Conservation (phyloP, 177 flowering plant genomes). For the Vitis hybrid region DNA sequence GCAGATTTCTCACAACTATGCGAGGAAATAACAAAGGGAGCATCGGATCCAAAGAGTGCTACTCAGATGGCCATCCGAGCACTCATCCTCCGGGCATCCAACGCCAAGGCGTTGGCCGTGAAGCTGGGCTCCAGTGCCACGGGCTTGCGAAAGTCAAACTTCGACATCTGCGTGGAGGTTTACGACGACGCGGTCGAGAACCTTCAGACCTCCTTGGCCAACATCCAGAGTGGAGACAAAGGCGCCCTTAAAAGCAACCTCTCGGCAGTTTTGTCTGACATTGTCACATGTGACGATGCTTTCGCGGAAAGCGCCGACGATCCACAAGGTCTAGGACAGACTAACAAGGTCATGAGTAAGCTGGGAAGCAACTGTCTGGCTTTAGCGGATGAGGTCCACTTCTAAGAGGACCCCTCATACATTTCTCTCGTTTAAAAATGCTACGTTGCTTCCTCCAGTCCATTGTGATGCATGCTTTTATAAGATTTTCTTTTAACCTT, state of each 20-base stretch:
- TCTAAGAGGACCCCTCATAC: no score
- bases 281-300: conserved; percentile 20
- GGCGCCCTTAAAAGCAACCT: conserved; percentile 13
- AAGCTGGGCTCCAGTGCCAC: not conserved
- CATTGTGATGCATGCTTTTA: no score
- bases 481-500: no score
- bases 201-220: conserved; percentile 10
- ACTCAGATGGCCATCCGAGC: conserved; percentile 1
- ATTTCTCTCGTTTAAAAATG: no score
- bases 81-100: not conserved
- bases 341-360: not conserved
- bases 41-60: not conserved
- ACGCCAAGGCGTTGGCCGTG: not conserved
- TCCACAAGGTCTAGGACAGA: not conserved
- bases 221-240: conserved; percentile 10
- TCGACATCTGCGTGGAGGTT: conserved; percentile 5
- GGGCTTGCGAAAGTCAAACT: no score
- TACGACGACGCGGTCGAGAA: conserved; percentile 23
- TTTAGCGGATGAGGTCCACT: conserved; percentile 7
- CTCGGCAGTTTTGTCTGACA: conserved; percentile 16
- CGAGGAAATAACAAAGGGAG: not conserved
- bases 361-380: conserved; percentile 20
- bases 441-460: no score
- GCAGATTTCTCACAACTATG: conserved; percentile 18
- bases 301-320: not conserved